Conservation (phyloP, 78 protist species). For the Anaeramoeba flamelloides region DNA sequence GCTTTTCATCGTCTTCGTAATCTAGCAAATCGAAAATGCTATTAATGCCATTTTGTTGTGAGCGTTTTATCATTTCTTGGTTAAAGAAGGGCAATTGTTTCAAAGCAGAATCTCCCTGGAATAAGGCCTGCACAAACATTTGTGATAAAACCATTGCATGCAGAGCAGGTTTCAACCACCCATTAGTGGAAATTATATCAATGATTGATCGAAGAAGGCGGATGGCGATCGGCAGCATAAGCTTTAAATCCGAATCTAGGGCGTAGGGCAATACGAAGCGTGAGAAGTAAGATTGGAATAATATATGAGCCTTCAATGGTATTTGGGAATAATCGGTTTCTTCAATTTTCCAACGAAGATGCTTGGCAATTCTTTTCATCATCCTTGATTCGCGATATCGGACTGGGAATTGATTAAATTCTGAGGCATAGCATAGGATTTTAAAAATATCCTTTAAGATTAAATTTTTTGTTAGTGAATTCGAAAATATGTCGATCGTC, state of each 20-base stretch:
- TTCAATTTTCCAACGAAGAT: conserved; percentile 40
- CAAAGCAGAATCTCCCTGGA: conserved; percentile 29
- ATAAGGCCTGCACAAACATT: conserved; percentile 67
- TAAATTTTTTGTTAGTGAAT: conserved; percentile 41
- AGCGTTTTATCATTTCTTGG: background rate
- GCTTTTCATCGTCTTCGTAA: conserved; percentile 54
- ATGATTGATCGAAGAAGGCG: conserved; percentile 62
- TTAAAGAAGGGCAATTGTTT: conserved; percentile 1
- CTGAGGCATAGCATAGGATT: conserved; percentile 58
- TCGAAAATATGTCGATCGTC: conserved; percentile 56
- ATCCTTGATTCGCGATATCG: conserved; percentile 66
- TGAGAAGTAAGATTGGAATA: conserved; percentile 65
- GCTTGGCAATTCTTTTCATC: conserved; percentile 40
- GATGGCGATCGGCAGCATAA: conserved; percentile 4
- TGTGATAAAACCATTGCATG: conserved; percentile 84
- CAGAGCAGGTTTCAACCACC: conserved; percentile 74
- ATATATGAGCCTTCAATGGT: conserved; percentile 56
- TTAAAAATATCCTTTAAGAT: conserved; percentile 54
- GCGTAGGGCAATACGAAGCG: conserved; percentile 30
- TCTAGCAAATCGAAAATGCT: conserved; percentile 64
- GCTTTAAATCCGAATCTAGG: conserved; percentile 23
- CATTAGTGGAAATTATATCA: conserved; percentile 54
- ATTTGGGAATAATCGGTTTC: conserved; percentile 31
- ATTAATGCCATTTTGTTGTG: conserved; percentile 30
- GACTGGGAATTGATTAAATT: conserved; percentile 61